Evolutionary conservation across 306 rosid genomes (phyloP).

Genomic region (Potentilla sterilis): DNA sequence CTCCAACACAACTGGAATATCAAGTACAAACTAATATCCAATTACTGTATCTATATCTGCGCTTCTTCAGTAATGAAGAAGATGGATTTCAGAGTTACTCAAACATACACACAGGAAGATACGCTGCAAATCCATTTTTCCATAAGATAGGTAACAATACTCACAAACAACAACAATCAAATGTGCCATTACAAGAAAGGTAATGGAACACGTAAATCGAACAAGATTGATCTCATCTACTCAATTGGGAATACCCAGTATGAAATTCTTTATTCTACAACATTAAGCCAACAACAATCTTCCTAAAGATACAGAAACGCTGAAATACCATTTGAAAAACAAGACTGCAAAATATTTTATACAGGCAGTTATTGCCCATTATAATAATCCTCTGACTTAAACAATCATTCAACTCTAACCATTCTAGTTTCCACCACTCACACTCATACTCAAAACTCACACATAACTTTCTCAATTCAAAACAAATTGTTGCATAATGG

Average conservation of each 20-base stretch:
- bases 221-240: not conserved
- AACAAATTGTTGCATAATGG: not conserved
- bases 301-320: not conserved
- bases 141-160: not conserved
- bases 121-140: not conserved
- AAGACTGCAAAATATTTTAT: not conserved
- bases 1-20: not conserved
- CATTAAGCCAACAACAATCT: not conserved
- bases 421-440: not conserved
- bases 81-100: not conserved
- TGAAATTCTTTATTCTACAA: not conserved
- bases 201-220: not conserved
- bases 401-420: not conserved
- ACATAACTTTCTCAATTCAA: not conserved
- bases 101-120: not conserved
- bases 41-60: not conserved
- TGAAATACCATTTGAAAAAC: not conserved
- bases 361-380: not conserved
- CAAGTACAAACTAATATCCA: not conserved
- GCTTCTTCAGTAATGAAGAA: not conserved
- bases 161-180: not conserved
- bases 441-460: not conserved
- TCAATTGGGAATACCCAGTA: not conserved
- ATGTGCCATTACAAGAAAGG: not conserved
- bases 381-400: constrained; percentile 17